phyloP scores from a whole-genome alignment of 805 yeast genomes.

The Yamadazyma scolyti region DNA sequence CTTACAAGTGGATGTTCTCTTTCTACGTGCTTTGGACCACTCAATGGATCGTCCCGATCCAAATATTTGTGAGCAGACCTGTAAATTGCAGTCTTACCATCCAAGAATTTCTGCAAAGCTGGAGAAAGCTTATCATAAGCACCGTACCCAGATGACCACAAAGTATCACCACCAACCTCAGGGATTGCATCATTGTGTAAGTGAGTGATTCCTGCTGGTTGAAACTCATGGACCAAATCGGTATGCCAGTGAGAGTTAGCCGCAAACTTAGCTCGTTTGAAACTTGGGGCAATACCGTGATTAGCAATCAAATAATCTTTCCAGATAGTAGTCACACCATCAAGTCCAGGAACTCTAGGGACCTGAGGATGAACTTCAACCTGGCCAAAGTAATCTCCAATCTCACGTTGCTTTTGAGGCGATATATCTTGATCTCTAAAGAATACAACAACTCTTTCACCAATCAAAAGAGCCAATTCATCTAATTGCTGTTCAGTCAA shows the following conservation, averaged over 20 bases:
- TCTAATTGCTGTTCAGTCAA: constrained; percentile 23
- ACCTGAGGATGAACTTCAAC: constrained; percentile 26
- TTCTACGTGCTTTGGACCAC: constrained; percentile 43
- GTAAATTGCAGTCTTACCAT: constrained; percentile 47
- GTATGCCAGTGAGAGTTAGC: constrained; percentile 31
- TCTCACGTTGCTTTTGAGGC: constrained; percentile 24
- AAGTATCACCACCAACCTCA: constrained; percentile 50
- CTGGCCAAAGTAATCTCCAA: constrained; percentile 25
- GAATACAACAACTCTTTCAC: constrained; percentile 27
- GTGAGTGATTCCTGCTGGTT: constrained; percentile 35
- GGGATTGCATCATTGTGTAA: constrained; percentile 38
- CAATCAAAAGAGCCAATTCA: constrained; percentile 25
- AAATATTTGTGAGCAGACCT: constrained; percentile 38
- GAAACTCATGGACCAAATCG: constrained; percentile 31
- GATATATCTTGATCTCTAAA: constrained; percentile 27
- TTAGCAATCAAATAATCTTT: constrained; percentile 28
- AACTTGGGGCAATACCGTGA: constrained; percentile 22
- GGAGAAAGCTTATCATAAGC: constrained; percentile 54
- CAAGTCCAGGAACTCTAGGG: constrained; percentile 16
- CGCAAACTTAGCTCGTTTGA: constrained; percentile 28
- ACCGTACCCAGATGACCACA: constrained; percentile 53
- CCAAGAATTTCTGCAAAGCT: constrained; percentile 46
- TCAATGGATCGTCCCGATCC: constrained; percentile 43
- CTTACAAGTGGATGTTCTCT: constrained; percentile 59
- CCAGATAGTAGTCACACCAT: constrained; percentile 41